Conservation (phyloP, 768 basidiomycete species). For the Phanerochaete carnosa region DNA sequence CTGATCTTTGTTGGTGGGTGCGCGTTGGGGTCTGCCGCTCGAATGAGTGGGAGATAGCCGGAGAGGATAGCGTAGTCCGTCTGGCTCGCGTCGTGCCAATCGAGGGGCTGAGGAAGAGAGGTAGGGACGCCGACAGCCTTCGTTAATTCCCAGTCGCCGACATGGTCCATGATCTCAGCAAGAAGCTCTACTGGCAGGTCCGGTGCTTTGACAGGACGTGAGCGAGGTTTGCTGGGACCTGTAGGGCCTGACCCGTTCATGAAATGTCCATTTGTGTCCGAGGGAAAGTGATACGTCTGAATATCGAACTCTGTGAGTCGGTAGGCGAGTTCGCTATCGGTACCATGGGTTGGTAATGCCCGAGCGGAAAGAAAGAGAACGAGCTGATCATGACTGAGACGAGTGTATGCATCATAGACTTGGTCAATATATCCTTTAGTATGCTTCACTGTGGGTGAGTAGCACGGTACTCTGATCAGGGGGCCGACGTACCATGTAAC, state of each 20-base stretch:
- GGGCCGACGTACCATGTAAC: slow-evolving; percentile 5
- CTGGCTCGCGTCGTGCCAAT: slow-evolving; percentile 68
- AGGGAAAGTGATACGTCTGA: slow-evolving; percentile 64
- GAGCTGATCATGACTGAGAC: slow-evolving; percentile 64
- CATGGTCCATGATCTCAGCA: slow-evolving; percentile 71
- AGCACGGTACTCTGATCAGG: not conserved
- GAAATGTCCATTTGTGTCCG: slow-evolving; percentile 20
- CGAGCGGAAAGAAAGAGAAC: slow-evolving; percentile 73
- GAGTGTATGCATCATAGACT: slow-evolving; percentile 67
- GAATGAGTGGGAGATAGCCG: slow-evolving; percentile 56
- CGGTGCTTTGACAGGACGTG: slow-evolving; percentile 34
- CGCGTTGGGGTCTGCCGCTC: slow-evolving; percentile 50
- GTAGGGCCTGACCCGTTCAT: slow-evolving; percentile 1
- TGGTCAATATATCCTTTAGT: slow-evolving; percentile 29
- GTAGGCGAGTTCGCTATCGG: slow-evolving; percentile 60
- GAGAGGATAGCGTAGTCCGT: slow-evolving; percentile 74
- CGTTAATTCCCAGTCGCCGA: slow-evolving; percentile 83
- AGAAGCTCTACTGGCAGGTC: slow-evolving; percentile 77
- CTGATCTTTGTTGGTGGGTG: slow-evolving; percentile 70
- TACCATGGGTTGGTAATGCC: slow-evolving; percentile 62
- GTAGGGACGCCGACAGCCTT: slow-evolving; percentile 76
- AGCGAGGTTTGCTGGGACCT: slow-evolving; percentile 17
- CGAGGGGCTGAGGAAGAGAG: slow-evolving; percentile 56
- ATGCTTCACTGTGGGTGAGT: slow-evolving; percentile 14
- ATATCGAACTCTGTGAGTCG: slow-evolving; percentile 75